Base-by-base conservation (phyloP, 768 basidiomycete genomes). In the Tricholoma terreum region DNA sequence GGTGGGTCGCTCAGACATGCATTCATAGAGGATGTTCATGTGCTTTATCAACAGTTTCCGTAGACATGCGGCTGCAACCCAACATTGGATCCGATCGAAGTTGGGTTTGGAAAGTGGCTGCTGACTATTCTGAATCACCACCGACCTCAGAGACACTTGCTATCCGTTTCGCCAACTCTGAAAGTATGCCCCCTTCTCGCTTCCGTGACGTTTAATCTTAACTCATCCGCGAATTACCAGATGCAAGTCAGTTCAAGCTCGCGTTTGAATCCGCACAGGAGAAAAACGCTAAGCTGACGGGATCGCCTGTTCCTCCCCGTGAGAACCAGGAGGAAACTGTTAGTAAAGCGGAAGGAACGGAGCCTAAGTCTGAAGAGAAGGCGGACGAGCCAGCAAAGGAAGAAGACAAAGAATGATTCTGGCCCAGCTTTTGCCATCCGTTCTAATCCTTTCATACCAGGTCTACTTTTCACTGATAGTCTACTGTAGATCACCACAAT, bases 31-130 rank as follows among this genome's bases (percentile, higher is more conserved):
- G 31, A 30, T 42, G 27, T 52, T 61, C 27, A 57, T 35, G 24
- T 42, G 50, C 53, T 40, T 52, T 58, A 33, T 56, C 7, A 2
- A 31, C 64, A 98, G 96, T 98, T 71, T 75, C 90, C 22, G 59
- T 80, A 40, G 94, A 97, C 62, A 98, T 98, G 93, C 85, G 78
- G 65, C 87, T 99, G 63, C 93, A 96, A 70, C 92, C 95, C 67
- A 98, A 98, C 76, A 92, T 98, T 66, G 96, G 95, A 52, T 98
- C 95, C 51, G 97, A 99, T 79, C 84, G 97, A 75, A 96, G 94
- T 66, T 98, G 97, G 97, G 95, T 99, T 33, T 98, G 92, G 90
- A 96, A 97, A 73, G 94, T 96, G 52, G 83, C 86, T 52, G 96
- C 96, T 24, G 97, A 99, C 73, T 95, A 91, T 70, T 85, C 96